A percentile compares a stretch with the other conserved stretches of the same genome.
Conservation (phyloP, 2,329 filamentous ascomycete species). For the Cercospora citrullina region DNA sequence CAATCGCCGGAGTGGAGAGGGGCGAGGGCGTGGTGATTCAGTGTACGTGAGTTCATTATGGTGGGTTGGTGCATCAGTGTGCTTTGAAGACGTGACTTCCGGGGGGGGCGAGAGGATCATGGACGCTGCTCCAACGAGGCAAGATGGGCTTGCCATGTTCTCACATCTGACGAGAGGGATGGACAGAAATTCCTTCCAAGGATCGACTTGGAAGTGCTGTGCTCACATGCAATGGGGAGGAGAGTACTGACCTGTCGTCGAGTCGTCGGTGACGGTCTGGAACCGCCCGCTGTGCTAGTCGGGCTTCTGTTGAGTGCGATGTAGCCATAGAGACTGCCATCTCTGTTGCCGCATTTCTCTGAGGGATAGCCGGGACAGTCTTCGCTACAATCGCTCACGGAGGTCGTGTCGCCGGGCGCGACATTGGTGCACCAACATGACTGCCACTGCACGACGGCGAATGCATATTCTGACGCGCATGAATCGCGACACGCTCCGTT, state of each 20-base stretch:
- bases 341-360: conserved; percentile 64
- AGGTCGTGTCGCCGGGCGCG: conserved; percentile 52
- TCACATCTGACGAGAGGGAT: conserved; percentile 18
- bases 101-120: conserved; percentile 15
- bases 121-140: conserved; percentile 8
- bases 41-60: conserved; percentile 8
- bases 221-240: conserved; percentile 6
- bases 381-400: conserved; percentile 53
- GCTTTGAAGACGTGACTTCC: not conserved
- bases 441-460: conserved; percentile 65
- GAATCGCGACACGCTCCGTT: conserved; percentile 66
- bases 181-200: conserved; percentile 11
- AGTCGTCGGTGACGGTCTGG: conserved; percentile 28
- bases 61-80: not conserved
- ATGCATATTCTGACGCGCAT: conserved; percentile 62
- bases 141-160: conserved; percentile 4
- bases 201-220: conserved; percentile 14
- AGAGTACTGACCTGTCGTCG: conserved; percentile 31
- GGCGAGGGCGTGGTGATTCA: not conserved
- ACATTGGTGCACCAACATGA: conserved; percentile 76
- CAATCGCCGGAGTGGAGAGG: conserved; percentile 12
- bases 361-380: conserved; percentile 67
- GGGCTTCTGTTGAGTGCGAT: conserved; percentile 56
- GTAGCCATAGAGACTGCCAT: conserved; percentile 63
- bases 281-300: conserved; percentile 57